phyloP scores from a whole-genome alignment of 345 rosid species.

The Bretschneidera sinensis region DNA sequence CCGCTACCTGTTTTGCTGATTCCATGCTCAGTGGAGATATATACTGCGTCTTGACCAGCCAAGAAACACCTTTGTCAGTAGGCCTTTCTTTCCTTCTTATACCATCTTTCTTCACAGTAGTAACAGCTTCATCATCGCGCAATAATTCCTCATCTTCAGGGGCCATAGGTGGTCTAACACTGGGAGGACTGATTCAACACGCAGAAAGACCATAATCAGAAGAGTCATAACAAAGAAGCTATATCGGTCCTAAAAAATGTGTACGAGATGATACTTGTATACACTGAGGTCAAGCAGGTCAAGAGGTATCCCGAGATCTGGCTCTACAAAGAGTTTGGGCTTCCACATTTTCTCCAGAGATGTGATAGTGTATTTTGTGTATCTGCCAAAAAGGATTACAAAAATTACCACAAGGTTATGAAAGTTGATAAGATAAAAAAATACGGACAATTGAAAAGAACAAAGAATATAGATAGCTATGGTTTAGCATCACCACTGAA shows the following conservation, averaged over 20 bases:
- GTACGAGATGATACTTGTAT: conserved; percentile 58
- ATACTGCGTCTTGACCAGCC: conserved; percentile 97
- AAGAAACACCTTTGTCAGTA: conserved; percentile 88
- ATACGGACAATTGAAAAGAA: conserved; percentile 6
- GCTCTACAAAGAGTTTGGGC: conserved; percentile 87
- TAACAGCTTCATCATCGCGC: conserved; percentile 74
- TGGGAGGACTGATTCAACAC: conserved; percentile 56
- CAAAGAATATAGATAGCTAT: background rate
- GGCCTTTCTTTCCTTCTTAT: conserved; percentile 87
- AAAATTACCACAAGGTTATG: conserved; percentile 3
- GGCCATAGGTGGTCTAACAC: conserved; percentile 57
- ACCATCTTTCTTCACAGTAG: conserved; percentile 85
- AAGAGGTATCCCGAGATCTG: conserved; percentile 97
- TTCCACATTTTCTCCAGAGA: conserved; percentile 87
- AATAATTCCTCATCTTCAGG: conserved; percentile 89
- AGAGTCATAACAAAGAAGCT: background rate
- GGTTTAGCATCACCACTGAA: background rate
- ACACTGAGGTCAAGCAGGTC: conserved; percentile 95
- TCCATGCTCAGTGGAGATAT: conserved; percentile 87
- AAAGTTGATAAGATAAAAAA: conserved; percentile 2
- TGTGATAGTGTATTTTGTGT: conserved; percentile 76
- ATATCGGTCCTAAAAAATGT: conserved; percentile 4
- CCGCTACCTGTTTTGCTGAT: conserved; percentile 73
- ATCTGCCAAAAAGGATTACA: conserved; percentile 43
- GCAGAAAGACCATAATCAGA: conserved; percentile 17